Conservation (phyloP, 306 rosid genomes). For the Malus fusca region DNA sequence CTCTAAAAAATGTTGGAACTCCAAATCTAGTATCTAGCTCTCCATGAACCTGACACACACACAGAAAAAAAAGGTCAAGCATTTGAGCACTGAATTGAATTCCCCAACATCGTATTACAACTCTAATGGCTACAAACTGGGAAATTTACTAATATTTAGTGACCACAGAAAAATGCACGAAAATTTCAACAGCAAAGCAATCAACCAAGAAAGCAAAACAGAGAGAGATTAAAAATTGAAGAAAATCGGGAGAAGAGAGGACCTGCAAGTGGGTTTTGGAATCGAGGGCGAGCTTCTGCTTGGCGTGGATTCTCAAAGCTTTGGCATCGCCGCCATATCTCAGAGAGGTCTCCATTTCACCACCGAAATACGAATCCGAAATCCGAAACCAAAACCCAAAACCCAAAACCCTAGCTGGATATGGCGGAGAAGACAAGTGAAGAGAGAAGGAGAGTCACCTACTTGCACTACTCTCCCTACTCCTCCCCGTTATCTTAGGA, state of each 20-base stretch:
- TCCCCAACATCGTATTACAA: background rate
- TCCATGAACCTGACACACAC: conserved; percentile 50
- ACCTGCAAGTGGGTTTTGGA: conserved; percentile 71
- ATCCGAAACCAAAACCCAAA: background rate
- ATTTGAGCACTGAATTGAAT: background rate
- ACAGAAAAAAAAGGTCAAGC: background rate
- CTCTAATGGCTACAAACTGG: background rate
- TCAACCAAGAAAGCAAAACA: background rate
- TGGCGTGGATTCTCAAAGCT: conserved; percentile 63
- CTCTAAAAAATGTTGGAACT: conserved; percentile 42
- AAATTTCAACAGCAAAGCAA: background rate
- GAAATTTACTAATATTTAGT: too few species aligned
- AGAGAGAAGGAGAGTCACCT: background rate
- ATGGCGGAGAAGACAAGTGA: conserved; percentile 2
- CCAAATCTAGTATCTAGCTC: conserved; percentile 75
- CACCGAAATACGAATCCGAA: background rate
- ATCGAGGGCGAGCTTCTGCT: conserved; percentile 56
- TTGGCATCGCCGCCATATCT: conserved; percentile 61
- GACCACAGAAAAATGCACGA: background rate
- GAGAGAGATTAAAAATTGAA: background rate
- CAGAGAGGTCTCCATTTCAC: conserved; percentile 76
- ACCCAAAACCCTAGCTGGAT: background rate
- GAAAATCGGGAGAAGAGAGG: background rate
- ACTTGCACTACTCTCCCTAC: background rate
- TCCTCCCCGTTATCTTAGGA: background rate